Evolutionary conservation across 1,284 basidiomycete genomes (phyloP), one percentile per base, ranked within the genome.

Genomic region (Xanthoconium separans): DNA sequence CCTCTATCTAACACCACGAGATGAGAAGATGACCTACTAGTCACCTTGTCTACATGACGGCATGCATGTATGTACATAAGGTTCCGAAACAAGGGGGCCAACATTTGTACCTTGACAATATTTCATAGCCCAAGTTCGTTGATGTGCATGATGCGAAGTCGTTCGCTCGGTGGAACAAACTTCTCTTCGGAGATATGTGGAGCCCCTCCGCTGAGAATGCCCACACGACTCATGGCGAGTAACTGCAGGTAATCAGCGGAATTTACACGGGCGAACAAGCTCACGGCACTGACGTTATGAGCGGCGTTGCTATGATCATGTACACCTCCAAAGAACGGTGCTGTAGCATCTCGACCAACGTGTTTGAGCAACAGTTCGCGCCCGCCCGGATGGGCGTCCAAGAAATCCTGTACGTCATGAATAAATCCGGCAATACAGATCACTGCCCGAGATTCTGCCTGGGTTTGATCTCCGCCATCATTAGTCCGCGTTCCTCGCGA

Each of bases 221-320:
- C 37, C n/a, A 53, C 37, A 9, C 37, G 54, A 20, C 41, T 53
- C 54, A 58, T 56, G 6, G 49, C 37, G 8, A 58, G 50, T 20
- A 46, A n/a, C 50, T 58, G 27, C 15, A 15, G 29, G 11, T 22
- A 13, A 24, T 55, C 4, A 47, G 10, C 37, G 33, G n/a, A 27
- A 18, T 20, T 12, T 33, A 24, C 6, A 33, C 15, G 22, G n/a
- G 27, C 13, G 15, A 54, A 12, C 29, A 52, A 12, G 41, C 2
- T 22, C 27, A 10, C 18, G 36, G 18, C 16, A 43, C 82, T 53
- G 65, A 85, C 83, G 65, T 88, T 88, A 74, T 91, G 88, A 3
- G 91, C 91, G 36, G 90, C 91, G 65, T 92, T 93, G 20, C 89
- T 92, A 70, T 95, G 92, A 62, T 93, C 89, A 69, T 93, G 93